Base-by-base conservation (phyloP, 768 basidiomycete genomes). In the Mycena filopes region DNA sequence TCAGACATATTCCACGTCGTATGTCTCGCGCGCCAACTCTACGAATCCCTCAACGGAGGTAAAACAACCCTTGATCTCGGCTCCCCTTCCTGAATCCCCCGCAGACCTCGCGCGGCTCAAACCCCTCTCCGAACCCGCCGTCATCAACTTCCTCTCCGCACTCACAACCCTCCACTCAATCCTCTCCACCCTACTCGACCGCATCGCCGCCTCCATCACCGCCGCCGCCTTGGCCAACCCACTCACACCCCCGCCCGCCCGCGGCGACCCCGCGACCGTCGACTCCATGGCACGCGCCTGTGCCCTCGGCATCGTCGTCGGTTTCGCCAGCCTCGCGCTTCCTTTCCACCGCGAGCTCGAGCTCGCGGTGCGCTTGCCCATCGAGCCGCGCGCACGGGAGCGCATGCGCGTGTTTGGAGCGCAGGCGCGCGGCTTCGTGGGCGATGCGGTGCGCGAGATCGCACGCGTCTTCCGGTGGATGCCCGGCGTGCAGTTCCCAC, bases 101-200 rank as follows among this genome's bases (percentile, higher is more conserved):
- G 1, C 55, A 40, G 62, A 63, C 45, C 25, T 50, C 38, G 45
- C 55, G 0, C 62, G 62, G 4, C 62, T 63, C 26, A 55, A 36
- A 21, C 62, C 54, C 7, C 46, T 63, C 55, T 56, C 62, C 6
- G 62, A 63, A 56, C 33, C 43, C 16, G 54, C 62, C 20, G 62
- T 57, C 2, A 54, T 63, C 9, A 40, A 51, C 6, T 38, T 63
- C 38, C 43, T 49, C 36, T 40, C 29, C 11, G 6, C 45, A 2
- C 62, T 63, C 26, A 38, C 62, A 4, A 21, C 50, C 20, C 15
- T 55, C 33, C 62, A 63, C 33, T 15, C 54, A 4, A 56, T 63
- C 29, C 54, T 63, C 28, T 29, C 50, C 7, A 23, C 13, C 18
- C 47, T 63, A 2, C 55, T 63, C 25, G 62, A 63, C 21, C 58